Evolutionary conservation across 768 basidiomycete genomes (phyloP).

Genomic region (Gelatoporia subvermispora): DNA sequence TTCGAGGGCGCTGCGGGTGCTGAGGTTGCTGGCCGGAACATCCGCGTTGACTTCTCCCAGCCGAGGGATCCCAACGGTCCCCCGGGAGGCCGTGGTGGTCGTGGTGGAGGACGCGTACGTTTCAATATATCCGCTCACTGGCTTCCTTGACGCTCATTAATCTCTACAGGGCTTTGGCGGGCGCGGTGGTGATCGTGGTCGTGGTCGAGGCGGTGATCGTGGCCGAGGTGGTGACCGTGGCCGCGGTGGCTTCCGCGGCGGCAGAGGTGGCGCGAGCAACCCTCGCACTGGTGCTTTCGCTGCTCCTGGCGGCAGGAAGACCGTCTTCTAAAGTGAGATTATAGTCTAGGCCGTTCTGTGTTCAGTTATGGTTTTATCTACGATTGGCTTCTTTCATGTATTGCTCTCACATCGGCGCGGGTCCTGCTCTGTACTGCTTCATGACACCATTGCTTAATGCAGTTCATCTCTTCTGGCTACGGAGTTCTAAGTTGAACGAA

Average conservation of each 20-base stretch:
- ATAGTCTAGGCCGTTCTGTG: background rate
- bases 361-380: background rate
- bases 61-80: constrained; percentile 60
- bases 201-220: constrained; percentile 30
- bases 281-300: constrained; percentile 62
- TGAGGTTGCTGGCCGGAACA: constrained; percentile 75
- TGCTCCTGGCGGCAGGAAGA: constrained; percentile 63
- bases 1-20: constrained; percentile 60
- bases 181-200: constrained; percentile 37
- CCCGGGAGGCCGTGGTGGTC: constrained; percentile 37
- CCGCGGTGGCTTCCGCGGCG: constrained; percentile 31
- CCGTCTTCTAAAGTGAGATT: constrained; percentile 38
- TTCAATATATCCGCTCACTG: background rate
- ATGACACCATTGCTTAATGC: no score
- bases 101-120: constrained; percentile 17
- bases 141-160: constrained; percentile 17
- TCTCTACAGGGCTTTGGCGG: constrained; percentile 27
- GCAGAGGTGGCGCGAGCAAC: constrained; percentile 39
- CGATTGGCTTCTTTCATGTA: background rate
- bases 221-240: constrained; percentile 37
- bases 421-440: no score
- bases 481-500: no score
- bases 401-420: no score
- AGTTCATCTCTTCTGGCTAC: no score
- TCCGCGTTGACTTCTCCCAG: constrained; percentile 85